phyloP scores from a whole-genome alignment of 176 grass and related monocot genomes.

The Puccinellia tenuiflora region DNA sequence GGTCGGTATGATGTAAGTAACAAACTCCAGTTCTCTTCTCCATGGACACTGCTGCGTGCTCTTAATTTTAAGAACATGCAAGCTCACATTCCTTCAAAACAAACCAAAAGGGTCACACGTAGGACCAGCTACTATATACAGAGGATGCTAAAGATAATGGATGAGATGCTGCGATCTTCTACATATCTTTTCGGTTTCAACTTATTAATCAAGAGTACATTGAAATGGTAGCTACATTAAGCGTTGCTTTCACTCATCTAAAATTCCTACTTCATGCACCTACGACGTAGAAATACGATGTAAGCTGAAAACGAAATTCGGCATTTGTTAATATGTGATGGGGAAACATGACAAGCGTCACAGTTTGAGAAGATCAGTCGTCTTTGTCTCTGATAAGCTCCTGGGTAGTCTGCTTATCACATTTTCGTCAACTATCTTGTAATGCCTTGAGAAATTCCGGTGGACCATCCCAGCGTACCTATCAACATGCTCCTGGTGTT shows the following conservation, averaged over 20 bases:
- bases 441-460: constrained; percentile 84
- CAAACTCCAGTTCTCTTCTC: background rate
- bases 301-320: background rate
- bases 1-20: background rate
- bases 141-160: background rate
- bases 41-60: background rate
- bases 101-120: background rate
- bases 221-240: background rate
- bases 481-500: constrained; percentile 65
- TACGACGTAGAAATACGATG: background rate
- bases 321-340: background rate
- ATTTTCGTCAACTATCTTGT: constrained; percentile 91
- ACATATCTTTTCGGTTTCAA: background rate
- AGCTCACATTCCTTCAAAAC: background rate
- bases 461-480: constrained; percentile 73
- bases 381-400: constrained; percentile 60
- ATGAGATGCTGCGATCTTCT: background rate
- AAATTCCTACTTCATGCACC: background rate
- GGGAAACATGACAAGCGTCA: background rate
- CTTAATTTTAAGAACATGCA: background rate
- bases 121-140: background rate
- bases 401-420: constrained; percentile 73
- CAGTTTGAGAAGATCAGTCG: constrained; percentile 27
- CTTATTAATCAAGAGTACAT: constrained; percentile 10
- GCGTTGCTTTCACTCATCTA: background rate